A percentile compares a stretch with the other conserved stretches of the same genome.
Evolutionary conservation across 257 asterid species (phyloP).

Genomic region (Primulina eburnea): DNA sequence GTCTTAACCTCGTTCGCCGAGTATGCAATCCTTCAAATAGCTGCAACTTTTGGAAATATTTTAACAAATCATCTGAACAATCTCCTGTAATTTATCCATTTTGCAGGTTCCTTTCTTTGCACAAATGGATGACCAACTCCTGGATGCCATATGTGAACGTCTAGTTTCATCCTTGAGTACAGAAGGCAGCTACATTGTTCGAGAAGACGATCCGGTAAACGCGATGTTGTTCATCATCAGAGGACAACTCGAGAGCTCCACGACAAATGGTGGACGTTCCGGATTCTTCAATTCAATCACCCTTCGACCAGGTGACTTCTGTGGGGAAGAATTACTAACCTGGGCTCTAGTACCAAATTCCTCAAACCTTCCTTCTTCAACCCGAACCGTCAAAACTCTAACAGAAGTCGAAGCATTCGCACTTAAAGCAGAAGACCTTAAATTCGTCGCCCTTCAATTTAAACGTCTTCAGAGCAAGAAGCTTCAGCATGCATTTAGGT

Average conservation of each 20-base stretch:
- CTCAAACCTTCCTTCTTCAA: slow-evolving; percentile 76
- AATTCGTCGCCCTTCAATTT: slow-evolving; percentile 72
- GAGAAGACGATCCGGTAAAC: slow-evolving; percentile 85
- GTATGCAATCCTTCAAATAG: slow-evolving; percentile 40
- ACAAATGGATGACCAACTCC: slow-evolving; percentile 87
- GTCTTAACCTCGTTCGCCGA: slow-evolving; percentile 94
- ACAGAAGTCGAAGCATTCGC: slow-evolving; percentile 91
- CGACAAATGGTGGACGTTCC: slow-evolving; percentile 80
- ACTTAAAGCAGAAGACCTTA: slow-evolving; percentile 88
- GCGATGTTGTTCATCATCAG: slow-evolving; percentile 89
- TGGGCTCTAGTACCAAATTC: slow-evolving; percentile 91
- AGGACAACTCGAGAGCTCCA: slow-evolving; percentile 86
- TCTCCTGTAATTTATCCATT: neutral
- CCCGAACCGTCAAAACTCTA: slow-evolving; percentile 68
- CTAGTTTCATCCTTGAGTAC: slow-evolving; percentile 74
- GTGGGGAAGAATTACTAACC: slow-evolving; percentile 89
- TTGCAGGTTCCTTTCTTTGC: slow-evolving; percentile 85
- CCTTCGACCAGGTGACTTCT: slow-evolving; percentile 80
- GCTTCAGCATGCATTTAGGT: slow-evolving; percentile 85
- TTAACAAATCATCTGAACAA: neutral
- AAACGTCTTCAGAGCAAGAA: slow-evolving; percentile 88
- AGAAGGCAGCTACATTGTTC: slow-evolving; percentile 55
- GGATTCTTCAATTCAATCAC: slow-evolving; percentile 88
- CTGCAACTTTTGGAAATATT: neutral
- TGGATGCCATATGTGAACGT: slow-evolving; percentile 88